Percentiles rank a stretch among this genome's conserved stretches.
phyloP scores from a whole-genome alignment of 345 rosid species.

The Laguncularia racemosa region DNA sequence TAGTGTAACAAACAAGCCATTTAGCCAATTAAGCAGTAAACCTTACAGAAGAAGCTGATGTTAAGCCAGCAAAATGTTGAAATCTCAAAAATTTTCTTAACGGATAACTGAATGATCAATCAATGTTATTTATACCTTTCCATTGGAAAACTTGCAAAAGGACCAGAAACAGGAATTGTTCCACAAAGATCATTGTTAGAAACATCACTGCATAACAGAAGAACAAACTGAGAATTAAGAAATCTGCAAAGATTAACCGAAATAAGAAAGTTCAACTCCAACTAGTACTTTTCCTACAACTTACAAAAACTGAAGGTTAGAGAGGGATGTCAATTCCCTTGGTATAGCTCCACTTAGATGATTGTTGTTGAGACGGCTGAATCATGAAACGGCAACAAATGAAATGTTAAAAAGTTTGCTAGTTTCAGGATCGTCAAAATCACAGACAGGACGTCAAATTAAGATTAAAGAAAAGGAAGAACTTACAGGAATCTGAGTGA shows the following conservation, averaged over 20 bases:
- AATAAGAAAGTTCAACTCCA: neutral
- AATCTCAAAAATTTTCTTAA: too few species aligned
- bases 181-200: conserved; percentile 66
- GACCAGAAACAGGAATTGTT: conserved; percentile 70
- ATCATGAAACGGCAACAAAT: neutral
- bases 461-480: neutral
- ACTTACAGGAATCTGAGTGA: conserved; percentile 66
- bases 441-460: neutral
- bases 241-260: neutral
- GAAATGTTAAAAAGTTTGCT: neutral
- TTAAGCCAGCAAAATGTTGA: too few species aligned
- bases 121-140: conserved; percentile 31
- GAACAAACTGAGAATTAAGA: neutral
- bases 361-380: conserved; percentile 61
- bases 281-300: conserved; percentile 12
- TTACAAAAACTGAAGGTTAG: conserved; percentile 58
- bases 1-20: too few species aligned
- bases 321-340: conserved; percentile 46
- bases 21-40: too few species aligned
- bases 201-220: conserved; percentile 40
- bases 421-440: neutral
- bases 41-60: too few species aligned
- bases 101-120: neutral
- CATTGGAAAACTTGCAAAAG: conserved; percentile 46
- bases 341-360: conserved; percentile 59